Conservation (phyloP, 768 basidiomycete species). For the Suillus brevipes region DNA sequence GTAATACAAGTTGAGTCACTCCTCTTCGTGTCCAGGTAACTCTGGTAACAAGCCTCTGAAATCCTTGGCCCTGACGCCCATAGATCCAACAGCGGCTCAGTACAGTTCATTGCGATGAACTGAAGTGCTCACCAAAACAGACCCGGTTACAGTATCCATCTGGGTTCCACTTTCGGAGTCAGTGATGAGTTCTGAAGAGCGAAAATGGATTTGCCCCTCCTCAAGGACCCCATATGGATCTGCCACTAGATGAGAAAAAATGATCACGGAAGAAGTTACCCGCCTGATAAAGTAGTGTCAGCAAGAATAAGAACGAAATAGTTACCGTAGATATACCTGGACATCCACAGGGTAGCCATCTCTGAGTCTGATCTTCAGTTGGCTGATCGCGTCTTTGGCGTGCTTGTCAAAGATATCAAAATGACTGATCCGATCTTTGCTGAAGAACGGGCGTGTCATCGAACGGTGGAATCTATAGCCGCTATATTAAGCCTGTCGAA, state of each 20-base stretch:
- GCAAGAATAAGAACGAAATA: slow-evolving; percentile 6
- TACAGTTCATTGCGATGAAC: background rate
- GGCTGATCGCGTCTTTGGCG: slow-evolving; percentile 32
- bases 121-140: slow-evolving; percentile 55
- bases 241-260: slow-evolving; percentile 25
- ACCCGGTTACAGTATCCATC: slow-evolving; percentile 51
- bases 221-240: slow-evolving; percentile 66
- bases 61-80: too few species aligned
- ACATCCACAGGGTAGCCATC: slow-evolving; percentile 44
- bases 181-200: slow-evolving; percentile 35
- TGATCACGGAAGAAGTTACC: slow-evolving; percentile 2
- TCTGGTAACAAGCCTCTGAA: too few species aligned
- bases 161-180: slow-evolving; percentile 35
- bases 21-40: too few species aligned
- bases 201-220: slow-evolving; percentile 64
- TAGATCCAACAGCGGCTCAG: background rate
- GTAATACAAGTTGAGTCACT: too few species aligned
- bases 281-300: slow-evolving; percentile 52
- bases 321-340: slow-evolving; percentile 28
- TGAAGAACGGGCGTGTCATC: slow-evolving; percentile 46
- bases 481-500: background rate
- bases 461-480: slow-evolving; percentile 39
- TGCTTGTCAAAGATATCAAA: slow-evolving; percentile 43
- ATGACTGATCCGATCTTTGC: slow-evolving; percentile 38
- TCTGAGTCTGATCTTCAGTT: slow-evolving; percentile 32